Evolutionary conservation across 2,329 filamentous ascomycete genomes (phyloP).

Genomic region (Teratosphaeria zuluensis): DNA sequence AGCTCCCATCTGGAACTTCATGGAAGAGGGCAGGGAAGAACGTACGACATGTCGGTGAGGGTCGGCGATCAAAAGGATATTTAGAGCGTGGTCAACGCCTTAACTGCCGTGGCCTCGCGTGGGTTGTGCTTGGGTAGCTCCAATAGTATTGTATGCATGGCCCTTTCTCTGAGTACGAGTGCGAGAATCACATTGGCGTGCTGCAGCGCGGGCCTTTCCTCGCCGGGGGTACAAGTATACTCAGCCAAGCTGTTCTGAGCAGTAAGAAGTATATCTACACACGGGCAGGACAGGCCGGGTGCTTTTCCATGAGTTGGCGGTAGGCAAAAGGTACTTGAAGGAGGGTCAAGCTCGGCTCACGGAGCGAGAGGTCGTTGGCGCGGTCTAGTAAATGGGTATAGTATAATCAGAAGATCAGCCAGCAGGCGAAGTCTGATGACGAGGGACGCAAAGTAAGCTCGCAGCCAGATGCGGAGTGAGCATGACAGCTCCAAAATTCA

Average conservation of each 20-base stretch:
- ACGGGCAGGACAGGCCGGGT: background rate
- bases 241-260: background rate
- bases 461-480: background rate
- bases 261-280: background rate
- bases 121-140: background rate
- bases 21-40: slow-evolving; percentile 8
- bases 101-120: background rate
- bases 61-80: slow-evolving; percentile 1
- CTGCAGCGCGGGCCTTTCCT: slow-evolving; percentile 2
- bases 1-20: background rate
- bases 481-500: background rate
- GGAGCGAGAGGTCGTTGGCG: background rate
- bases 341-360: background rate
- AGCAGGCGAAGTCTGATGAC: background rate
- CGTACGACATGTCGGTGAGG: slow-evolving; percentile 19
- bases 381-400: background rate
- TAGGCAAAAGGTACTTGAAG: background rate
- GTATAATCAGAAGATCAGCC: background rate
- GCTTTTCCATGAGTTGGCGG: background rate
- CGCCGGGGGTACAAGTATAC: slow-evolving; percentile 2
- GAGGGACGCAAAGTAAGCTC: background rate
- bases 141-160: slow-evolving; percentile 18
- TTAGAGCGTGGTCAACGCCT: background rate
- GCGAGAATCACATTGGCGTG: slow-evolving; percentile 16
- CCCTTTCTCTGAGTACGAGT: slow-evolving; percentile 10